Base-by-base conservation (phyloP, 148 eudicot genomes). In the Dysphania ambrosioides region DNA sequence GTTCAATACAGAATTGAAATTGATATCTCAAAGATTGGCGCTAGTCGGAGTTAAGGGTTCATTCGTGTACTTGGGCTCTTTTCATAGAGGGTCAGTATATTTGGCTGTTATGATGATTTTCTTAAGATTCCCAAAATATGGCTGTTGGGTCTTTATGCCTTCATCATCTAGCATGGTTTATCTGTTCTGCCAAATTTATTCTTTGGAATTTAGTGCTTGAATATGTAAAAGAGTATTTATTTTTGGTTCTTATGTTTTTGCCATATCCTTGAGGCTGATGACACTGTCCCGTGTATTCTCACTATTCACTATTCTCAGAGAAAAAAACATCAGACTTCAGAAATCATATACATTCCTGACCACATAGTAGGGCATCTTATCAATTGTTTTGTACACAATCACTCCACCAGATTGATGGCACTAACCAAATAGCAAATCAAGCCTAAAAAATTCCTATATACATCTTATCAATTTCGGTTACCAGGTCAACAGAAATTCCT, bases 311-410 rank as follows among this genome's bases (percentile, higher is more conserved):
- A 51, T 23, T 51, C 26, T 13, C 35, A 3, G 34, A 29, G 65
- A 16, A 29, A 29, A 60, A 60, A 4, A 34, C 1, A 34, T 64
- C 68, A 34, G 13, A 64, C 21, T 24, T 13, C 68, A 64, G 44
- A 19, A 64, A 35, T 21, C 68, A 64, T 18, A 12, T 21, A 64
- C 69, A n/a, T 66, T 66, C 12, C 68, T 66, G 19, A 42, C 66
- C 66, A 32, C 66, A 63, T 4, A 32, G n/a, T 32, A 7, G 24
- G 40, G 40, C 23, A 63, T 8, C 66, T 63, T 63, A 63, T 63
- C 23, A 15, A 16, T 31, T 31, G 23, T 2, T 3, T 6, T 2
- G 7, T 34, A 21, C 68, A 18, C 42, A 64, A 32, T 32, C 21
- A 26, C 12, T 58, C 62, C 31, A 19, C 4, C 26, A 34, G 24